Evolutionary conservation across 768 basidiomycete genomes (phyloP).

Genomic region (Scleroderma citrinum): DNA sequence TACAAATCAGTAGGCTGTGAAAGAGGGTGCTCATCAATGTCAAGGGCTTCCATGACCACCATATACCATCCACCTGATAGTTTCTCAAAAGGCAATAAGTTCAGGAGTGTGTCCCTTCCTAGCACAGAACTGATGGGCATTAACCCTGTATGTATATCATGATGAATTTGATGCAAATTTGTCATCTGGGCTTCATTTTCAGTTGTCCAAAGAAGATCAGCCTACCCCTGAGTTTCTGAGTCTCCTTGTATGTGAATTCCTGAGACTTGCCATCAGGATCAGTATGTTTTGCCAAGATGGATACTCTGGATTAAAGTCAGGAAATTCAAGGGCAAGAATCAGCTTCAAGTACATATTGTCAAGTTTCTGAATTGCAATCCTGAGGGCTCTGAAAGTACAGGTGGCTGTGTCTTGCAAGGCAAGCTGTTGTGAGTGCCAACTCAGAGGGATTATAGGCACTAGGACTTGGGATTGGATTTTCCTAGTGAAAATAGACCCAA

Average conservation of each 20-base stretch:
- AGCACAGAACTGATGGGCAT: conserved; percentile 1
- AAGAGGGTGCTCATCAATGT: not conserved
- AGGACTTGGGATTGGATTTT: not conserved
- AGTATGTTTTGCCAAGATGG: not conserved
- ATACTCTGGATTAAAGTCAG: not conserved
- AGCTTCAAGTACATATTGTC: not conserved
- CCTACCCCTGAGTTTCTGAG: not conserved
- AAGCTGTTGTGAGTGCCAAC: not conserved
- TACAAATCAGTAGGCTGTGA: not conserved
- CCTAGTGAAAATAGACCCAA: not conserved
- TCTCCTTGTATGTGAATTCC: not conserved
- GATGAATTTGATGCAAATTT: conserved; percentile 1
- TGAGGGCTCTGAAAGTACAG: no score
- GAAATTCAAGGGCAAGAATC: not conserved
- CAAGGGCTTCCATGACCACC: conserved; percentile 5
- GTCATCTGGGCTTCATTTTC: not conserved
- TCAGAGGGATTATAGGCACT: not conserved
- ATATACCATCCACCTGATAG: conserved; percentile 1
- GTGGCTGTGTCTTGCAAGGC: not conserved
- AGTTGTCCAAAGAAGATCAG: not conserved
- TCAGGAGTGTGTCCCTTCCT: not conserved
- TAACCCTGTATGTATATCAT: not conserved
- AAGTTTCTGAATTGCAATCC: not conserved
- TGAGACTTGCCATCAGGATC: not conserved
- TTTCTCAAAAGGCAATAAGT: not conserved